Percentiles rank a stretch among this genome's conserved stretches.
Evolutionary conservation across 306 rosid species (phyloP).

Genomic region (Sicyos edulis): DNA sequence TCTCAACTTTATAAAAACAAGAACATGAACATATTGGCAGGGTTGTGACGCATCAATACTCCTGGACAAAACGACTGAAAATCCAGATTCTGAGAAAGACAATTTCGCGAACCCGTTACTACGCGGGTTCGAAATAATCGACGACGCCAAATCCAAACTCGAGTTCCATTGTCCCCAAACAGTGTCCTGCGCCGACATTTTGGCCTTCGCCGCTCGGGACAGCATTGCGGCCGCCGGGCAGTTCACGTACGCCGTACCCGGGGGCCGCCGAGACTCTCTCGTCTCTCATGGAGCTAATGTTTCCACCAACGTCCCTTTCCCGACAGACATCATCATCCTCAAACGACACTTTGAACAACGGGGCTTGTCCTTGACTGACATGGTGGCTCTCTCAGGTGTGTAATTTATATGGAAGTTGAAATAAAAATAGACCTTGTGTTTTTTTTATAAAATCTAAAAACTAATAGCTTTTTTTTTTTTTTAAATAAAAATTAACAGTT

Average conservation of each 20-base stretch:
- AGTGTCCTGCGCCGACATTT: slow-evolving; percentile 20
- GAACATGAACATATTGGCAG: not conserved
- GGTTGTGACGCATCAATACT: slow-evolving; percentile 23
- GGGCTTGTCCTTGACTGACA: slow-evolving; percentile 19
- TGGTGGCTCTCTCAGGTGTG: slow-evolving; percentile 21
- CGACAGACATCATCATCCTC: not conserved
- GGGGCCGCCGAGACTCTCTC: slow-evolving; percentile 14
- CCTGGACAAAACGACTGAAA: not conserved
- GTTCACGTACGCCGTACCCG: not conserved
- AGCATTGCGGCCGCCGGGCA: slow-evolving; percentile 14
- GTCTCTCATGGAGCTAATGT: not conserved
- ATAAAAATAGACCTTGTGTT: too few relatives aligned
- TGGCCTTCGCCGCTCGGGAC: slow-evolving; percentile 23
- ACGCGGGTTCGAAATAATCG: slow-evolving; percentile 19
- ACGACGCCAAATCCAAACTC: slow-evolving; percentile 17
- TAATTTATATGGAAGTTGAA: too few relatives aligned
- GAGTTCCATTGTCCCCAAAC: slow-evolving; percentile 10
- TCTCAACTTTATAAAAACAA: too few relatives aligned
- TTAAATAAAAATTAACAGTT: too few relatives aligned
- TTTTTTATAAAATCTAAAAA: too few relatives aligned
- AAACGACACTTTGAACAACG: slow-evolving; percentile 5
- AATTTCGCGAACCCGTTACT: not conserved
- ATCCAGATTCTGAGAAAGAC: not conserved
- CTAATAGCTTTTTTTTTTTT: too few relatives aligned
- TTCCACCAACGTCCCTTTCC: not conserved